phyloP scores from a whole-genome alignment of 2,329 filamentous ascomycete genomes.

The Anisogramma anomala region DNA sequence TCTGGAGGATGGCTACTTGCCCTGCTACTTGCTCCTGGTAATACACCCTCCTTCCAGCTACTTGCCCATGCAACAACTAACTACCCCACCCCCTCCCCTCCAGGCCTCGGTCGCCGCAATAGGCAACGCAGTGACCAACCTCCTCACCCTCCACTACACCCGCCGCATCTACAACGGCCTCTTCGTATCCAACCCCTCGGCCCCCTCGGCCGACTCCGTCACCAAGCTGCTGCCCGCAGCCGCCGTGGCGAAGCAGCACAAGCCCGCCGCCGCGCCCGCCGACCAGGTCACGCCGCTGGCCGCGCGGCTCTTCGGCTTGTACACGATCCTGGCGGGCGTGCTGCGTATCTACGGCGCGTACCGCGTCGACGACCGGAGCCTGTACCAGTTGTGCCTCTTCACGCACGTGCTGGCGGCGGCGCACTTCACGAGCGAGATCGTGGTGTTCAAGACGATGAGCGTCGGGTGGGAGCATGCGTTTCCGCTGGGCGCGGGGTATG shows the following conservation, averaged over 20 bases:
- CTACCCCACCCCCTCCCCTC: not conserved
- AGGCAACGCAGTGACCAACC: constrained; percentile 76
- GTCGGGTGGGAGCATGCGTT: constrained; percentile 46
- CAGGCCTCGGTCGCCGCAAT: constrained; percentile 75
- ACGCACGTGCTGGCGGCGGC: constrained; percentile 67
- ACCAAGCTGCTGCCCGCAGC: constrained; percentile 42
- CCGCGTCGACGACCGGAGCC: constrained; percentile 56
- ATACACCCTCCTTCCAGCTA: constrained; percentile 16
- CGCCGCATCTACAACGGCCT: constrained; percentile 72
- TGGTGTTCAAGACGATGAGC: constrained; percentile 64
- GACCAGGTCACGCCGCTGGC: constrained; percentile 64
- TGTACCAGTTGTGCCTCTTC: constrained; percentile 73
- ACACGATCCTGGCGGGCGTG: constrained; percentile 68
- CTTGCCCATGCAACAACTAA: not conserved
- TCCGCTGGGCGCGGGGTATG: constrained; percentile 37
- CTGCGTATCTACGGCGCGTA: constrained; percentile 77
- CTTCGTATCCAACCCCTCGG: constrained; percentile 40
- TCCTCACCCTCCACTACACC: constrained; percentile 67
- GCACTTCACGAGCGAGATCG: constrained; percentile 73
- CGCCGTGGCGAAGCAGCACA: constrained; percentile 29
- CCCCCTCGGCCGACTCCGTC: constrained; percentile 28
- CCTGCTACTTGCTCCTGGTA: constrained; percentile 49
- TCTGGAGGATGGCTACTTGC: constrained; percentile 40
- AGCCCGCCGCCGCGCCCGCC: constrained; percentile 27
- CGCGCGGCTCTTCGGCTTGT: constrained; percentile 74